phyloP scores from a whole-genome alignment of 192 early-diverging fungal species.

The Umbelopsis isabellina region DNA sequence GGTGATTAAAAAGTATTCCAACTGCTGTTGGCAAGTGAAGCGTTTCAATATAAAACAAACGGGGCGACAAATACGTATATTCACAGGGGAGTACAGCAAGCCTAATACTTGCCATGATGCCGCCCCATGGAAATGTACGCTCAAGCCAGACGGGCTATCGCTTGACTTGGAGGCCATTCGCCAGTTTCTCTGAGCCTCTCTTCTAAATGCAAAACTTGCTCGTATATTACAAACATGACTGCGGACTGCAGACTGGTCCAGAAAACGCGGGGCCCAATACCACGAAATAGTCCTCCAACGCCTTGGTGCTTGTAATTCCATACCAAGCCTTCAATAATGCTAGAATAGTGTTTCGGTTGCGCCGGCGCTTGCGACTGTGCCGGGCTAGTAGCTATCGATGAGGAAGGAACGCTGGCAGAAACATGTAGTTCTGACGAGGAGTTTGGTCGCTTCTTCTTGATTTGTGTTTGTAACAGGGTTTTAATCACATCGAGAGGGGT shows the following conservation, averaged over 20 bases:
- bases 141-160: neutral
- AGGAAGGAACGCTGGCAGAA: neutral
- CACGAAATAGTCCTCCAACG: conserved; percentile 67
- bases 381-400: conserved; percentile 3
- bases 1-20: neutral
- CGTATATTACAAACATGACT: conserved; percentile 77
- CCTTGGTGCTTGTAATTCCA: conserved; percentile 63
- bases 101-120: neutral
- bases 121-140: neutral
- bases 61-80: neutral
- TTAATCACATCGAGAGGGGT: conserved; percentile 64
- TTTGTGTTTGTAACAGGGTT: conserved; percentile 56
- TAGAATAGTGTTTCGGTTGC: conserved; percentile 52
- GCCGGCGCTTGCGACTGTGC: conserved; percentile 17
- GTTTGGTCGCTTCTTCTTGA: conserved; percentile 1
- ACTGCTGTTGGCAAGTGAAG: neutral
- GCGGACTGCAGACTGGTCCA: conserved; percentile 73
- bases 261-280: conserved; percentile 71
- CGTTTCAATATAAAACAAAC: no score
- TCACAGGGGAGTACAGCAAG: conserved; percentile 6
- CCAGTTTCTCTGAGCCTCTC: conserved; percentile 32
- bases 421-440: neutral
- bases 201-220: conserved; percentile 56
- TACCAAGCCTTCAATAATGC: conserved; percentile 57
- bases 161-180: conserved; percentile 34